Conservation (phyloP, 306 rosid genomes). For the Fragaria ananassa region DNA sequence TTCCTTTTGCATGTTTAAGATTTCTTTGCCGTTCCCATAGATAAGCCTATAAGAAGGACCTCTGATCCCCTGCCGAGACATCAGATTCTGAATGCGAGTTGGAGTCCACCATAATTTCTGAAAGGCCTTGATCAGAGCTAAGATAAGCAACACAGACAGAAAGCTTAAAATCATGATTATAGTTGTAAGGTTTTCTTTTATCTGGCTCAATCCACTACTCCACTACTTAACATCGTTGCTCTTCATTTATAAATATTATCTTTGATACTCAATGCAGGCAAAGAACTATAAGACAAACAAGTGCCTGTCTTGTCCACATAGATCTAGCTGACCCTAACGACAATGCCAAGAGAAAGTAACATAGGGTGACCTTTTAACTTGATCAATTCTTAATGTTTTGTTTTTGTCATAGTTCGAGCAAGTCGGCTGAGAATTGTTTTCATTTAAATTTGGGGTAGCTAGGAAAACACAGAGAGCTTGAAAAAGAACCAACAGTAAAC, state of each 20-base stretch:
- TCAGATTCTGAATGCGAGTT: not conserved
- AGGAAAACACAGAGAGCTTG: too few species aligned
- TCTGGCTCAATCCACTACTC: not conserved
- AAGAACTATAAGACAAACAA: not conserved
- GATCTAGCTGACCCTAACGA: not conserved
- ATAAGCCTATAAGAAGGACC: constrained; percentile 35
- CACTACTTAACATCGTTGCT: not conserved
- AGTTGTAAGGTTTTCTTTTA: not conserved
- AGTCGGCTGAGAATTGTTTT: too few species aligned
- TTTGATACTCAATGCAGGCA: not conserved
- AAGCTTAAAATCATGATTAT: not conserved
- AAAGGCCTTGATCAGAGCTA: constrained; percentile 11
- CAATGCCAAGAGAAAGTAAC: not conserved
- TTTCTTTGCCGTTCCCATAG: constrained; percentile 26
- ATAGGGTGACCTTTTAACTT: not conserved
- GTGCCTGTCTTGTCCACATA: not conserved
- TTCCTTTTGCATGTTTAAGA: constrained; percentile 15
- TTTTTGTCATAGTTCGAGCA: not conserved
- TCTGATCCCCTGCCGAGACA: constrained; percentile 28
- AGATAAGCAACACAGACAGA: not conserved
- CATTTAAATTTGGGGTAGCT: too few species aligned
- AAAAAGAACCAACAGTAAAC: too few species aligned
- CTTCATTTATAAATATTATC: not conserved
- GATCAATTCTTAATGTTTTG: not conserved
- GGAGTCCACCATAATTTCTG: constrained; percentile 38